A percentile compares a stretch with the other conserved stretches of the same genome.
Evolutionary conservation across 768 basidiomycete genomes (phyloP).

Genomic region (Suillus weaverae): DNA sequence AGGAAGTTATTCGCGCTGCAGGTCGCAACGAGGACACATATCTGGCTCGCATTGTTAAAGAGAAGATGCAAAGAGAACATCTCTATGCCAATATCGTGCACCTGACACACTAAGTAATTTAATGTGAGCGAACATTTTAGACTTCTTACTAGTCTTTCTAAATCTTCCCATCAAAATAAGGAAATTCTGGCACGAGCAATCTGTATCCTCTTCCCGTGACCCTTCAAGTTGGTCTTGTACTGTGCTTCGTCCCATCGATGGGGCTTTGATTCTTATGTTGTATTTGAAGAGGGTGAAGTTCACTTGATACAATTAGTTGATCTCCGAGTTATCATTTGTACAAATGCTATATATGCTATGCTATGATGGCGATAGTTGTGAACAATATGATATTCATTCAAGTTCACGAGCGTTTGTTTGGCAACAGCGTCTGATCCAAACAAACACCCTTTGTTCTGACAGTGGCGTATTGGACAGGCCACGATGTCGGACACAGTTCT

Average conservation of each 20-base stretch:
- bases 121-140: background rate
- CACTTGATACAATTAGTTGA: background rate
- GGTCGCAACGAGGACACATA: background rate
- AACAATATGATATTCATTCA: background rate
- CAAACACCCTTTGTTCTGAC: constrained; percentile 17
- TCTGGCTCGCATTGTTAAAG: background rate
- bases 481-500: background rate
- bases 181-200: background rate
- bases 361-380: background rate
- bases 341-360: background rate
- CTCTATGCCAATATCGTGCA: background rate
- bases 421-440: constrained; percentile 29
- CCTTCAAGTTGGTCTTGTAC: background rate
- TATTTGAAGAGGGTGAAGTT: constrained; percentile 15
- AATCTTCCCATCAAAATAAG: background rate
- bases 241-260: background rate
- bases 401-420: constrained; percentile 16
- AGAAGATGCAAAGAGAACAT: background rate
- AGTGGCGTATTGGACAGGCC: background rate
- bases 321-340: background rate
- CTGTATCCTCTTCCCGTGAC: background rate
- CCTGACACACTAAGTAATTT: background rate
- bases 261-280: background rate
- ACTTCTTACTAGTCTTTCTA: background rate
- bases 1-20: background rate